Percentiles rank a stretch among this genome's conserved stretches.
These are phyloP conservation scores for Larix sibirica DNA, from an alignment of 83 land plant species.

Conservation along the genomic window DNA sequence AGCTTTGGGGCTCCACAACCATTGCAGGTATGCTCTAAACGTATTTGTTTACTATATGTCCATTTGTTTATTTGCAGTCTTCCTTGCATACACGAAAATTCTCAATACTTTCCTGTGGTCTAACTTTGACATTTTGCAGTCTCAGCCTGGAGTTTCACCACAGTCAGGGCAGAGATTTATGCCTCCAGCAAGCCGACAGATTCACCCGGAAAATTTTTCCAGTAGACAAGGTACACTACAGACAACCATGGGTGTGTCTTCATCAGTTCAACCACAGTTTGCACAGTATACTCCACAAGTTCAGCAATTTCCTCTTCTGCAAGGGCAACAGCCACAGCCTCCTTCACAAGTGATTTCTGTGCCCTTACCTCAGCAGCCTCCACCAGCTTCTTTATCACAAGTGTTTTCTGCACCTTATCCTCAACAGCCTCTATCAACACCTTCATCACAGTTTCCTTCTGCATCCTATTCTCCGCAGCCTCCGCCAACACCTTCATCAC, in stretches of 20 bases:
- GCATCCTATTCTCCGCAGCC: neutral
- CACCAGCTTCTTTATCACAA: neutral
- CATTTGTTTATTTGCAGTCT: neutral
- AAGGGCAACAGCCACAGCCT: slow-evolving; percentile 5
- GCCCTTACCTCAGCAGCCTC: neutral
- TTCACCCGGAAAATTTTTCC: neutral
- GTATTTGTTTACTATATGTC: neutral
- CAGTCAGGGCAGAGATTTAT: slow-evolving; percentile 9
- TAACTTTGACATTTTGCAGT: neutral
- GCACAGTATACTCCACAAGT: slow-evolving; percentile 5
- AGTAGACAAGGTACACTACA: neutral
- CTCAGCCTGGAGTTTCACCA: neutral
- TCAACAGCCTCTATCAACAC: neutral
- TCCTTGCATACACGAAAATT: neutral
- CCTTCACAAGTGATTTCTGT: neutral
- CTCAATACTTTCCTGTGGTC: neutral
- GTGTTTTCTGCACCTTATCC: neutral
- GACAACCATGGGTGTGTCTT: neutral
- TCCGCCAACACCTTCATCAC: neutral
- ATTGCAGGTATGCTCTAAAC: neutral
- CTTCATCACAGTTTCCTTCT: too few species aligned
- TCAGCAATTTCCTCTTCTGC: slow-evolving; percentile 2
- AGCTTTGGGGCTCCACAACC: slow-evolving; percentile 2
- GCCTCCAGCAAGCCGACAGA: neutral
- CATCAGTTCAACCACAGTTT: neutral